These are phyloP conservation scores for Meira nashicola DNA, from an alignment of 1,284 basidiomycete species.

Conservation along the genomic window DNA sequence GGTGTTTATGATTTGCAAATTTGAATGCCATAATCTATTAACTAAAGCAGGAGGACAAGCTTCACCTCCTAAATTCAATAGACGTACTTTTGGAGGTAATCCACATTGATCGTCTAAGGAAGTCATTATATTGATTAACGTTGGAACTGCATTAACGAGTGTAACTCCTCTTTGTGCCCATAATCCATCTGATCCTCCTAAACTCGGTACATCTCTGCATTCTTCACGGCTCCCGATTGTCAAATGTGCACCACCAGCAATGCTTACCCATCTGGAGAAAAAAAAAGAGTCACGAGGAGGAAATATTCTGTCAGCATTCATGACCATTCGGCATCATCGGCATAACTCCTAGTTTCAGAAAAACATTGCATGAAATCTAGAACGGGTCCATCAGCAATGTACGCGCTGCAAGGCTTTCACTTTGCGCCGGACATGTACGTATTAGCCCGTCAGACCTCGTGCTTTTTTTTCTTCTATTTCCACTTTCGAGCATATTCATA, in stretches of 20 bases:
- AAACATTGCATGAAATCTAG: neutral
- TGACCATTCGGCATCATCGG: too few species aligned
- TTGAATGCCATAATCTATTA: conserved; percentile 1
- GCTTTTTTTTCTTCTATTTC: too few species aligned
- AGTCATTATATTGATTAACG: conserved; percentile 16
- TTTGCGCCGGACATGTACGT: too few species aligned
- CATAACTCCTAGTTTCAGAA: too few species aligned
- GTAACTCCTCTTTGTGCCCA: conserved; percentile 15
- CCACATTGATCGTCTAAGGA: neutral
- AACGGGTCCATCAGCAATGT: too few species aligned
- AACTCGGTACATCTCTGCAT: conserved; percentile 11
- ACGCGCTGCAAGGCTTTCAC: too few species aligned
- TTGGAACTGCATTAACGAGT: conserved; percentile 16
- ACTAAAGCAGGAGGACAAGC: conserved; percentile 15
- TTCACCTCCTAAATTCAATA: conserved; percentile 16
- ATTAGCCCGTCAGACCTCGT: too few species aligned
- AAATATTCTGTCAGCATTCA: too few species aligned
- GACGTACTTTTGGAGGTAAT: conserved; percentile 9
- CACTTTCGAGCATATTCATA: too few species aligned
- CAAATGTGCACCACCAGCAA: conserved; percentile 16
- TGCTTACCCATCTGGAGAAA: conserved; percentile 11
- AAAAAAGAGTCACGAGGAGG: neutral
- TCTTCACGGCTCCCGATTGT: conserved; percentile 11
- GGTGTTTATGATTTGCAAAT: conserved; percentile 37
- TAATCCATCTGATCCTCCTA: conserved; percentile 11